phyloP scores from a whole-genome alignment of 1,139 yeast genomes.

The Lodderomyces jiufengensis region DNA sequence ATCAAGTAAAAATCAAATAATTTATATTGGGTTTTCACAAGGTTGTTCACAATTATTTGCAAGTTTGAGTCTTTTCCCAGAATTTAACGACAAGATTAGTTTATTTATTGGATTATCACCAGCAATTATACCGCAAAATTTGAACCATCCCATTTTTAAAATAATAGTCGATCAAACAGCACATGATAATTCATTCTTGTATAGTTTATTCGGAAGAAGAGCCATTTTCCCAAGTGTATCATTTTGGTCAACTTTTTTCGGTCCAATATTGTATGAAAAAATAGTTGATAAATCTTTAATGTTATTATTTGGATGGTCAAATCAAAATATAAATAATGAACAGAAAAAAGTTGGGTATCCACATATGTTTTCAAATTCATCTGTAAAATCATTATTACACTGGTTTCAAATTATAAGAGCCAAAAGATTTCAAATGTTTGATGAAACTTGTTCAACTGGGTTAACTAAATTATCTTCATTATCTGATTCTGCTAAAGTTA shows the following conservation, averaged over 20 bases:
- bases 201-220: slow-evolving; percentile 37
- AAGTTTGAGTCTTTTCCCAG: slow-evolving; percentile 37
- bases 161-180: slow-evolving; percentile 38
- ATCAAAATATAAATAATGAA: slow-evolving; percentile 26
- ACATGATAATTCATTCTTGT: slow-evolving; percentile 28
- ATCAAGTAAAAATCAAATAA: slow-evolving; percentile 16
- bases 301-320: slow-evolving; percentile 42
- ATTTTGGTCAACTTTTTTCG: slow-evolving; percentile 42
- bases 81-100: slow-evolving; percentile 29
- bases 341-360: slow-evolving; percentile 44
- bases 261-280: slow-evolving; percentile 30
- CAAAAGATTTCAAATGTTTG: slow-evolving; percentile 45
- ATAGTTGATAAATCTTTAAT: slow-evolving; percentile 37
- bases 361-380: slow-evolving; percentile 46
- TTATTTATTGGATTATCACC: slow-evolving; percentile 44
- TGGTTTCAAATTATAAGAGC: slow-evolving; percentile 47
- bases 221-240: slow-evolving; percentile 45
- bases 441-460: slow-evolving; percentile 35
- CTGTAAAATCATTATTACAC: slow-evolving; percentile 44
- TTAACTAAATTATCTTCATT: slow-evolving; percentile 21
- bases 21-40: slow-evolving; percentile 44
- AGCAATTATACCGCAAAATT: slow-evolving; percentile 41
- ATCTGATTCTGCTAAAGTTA: slow-evolving; percentile 21
- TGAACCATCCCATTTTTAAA: slow-evolving; percentile 35
- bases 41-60: slow-evolving; percentile 47